These are phyloP conservation scores for Aspergillus chevalieri DNA, from an alignment of 2,329 filamentous ascomycete genomes.

Conservation along the genomic window DNA sequence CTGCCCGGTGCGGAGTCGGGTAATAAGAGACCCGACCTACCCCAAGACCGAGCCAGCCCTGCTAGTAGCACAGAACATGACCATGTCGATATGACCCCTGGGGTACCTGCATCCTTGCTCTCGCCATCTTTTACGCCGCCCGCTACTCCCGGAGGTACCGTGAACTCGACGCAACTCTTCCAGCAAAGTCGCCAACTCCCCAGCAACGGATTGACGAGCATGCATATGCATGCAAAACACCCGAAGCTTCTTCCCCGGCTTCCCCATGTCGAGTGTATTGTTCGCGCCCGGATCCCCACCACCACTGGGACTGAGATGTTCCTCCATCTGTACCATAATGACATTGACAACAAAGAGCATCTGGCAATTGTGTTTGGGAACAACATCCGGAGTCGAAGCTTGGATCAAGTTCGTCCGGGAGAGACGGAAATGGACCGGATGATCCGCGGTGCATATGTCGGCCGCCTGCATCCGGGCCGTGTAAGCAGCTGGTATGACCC, in stretches of 20 bases:
- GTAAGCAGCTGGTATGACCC: conserved; percentile 63
- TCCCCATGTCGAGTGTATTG: conserved; percentile 85
- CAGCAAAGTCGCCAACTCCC: conserved; percentile 23
- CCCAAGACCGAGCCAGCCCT: conserved; percentile 15
- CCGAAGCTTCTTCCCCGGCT: conserved; percentile 69
- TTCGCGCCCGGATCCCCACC: conserved; percentile 90
- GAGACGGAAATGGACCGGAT: conserved; percentile 61
- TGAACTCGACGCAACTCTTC: conserved; percentile 25
- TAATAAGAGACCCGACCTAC: not conserved
- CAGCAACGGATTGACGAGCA: conserved; percentile 18
- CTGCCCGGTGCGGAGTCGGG: not conserved
- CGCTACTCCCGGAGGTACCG: conserved; percentile 36
- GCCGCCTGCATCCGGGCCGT: conserved; percentile 77
- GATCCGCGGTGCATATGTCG: conserved; percentile 88
- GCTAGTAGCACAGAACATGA: conserved; percentile 17
- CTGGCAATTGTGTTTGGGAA: conserved; percentile 94
- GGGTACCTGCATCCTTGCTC: conserved; percentile 47
- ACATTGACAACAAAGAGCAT: conserved; percentile 90
- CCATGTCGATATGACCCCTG: conserved; percentile 35
- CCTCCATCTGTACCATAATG: conserved; percentile 88
- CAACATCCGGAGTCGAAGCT: conserved; percentile 66
- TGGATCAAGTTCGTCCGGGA: conserved; percentile 39
- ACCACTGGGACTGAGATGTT: conserved; percentile 94
- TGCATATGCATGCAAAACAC: conserved; percentile 44
- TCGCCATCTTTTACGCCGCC: conserved; percentile 50